These are phyloP conservation scores for Eleusine coracana DNA, from an alignment of 176 grass and related monocot genomes.

Conservation along the genomic window DNA sequence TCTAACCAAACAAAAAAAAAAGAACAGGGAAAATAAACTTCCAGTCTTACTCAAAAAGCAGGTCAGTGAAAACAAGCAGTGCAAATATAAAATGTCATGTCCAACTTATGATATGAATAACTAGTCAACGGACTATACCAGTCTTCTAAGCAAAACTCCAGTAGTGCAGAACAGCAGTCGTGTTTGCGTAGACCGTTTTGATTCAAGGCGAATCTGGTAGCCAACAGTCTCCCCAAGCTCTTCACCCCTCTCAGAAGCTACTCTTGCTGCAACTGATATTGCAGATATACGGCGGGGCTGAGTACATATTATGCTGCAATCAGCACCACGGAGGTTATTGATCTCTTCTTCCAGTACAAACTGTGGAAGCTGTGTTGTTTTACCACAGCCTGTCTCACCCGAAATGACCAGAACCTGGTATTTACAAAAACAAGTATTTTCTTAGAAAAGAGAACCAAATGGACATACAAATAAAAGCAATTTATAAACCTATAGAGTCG, in stretches of 20 bases:
- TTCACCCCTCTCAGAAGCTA: conserved; percentile 90
- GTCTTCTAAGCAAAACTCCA: conserved; percentile 86
- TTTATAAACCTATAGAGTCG: conserved; percentile 5
- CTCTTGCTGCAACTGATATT: conserved; percentile 84
- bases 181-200: conserved; percentile 79
- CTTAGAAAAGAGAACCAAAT: not conserved
- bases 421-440: conserved; percentile 10
- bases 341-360: conserved; percentile 97
- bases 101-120: conserved; percentile 23
- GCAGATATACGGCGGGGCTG: conserved; percentile 96
- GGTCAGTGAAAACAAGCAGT: conserved; percentile 32
- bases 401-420: conserved; percentile 94
- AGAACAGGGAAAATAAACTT: conserved; percentile 2
- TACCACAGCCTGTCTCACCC: conserved; percentile 95
- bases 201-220: conserved; percentile 93
- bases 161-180: conserved; percentile 93
- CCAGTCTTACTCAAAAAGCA: not conserved
- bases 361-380: conserved; percentile 95
- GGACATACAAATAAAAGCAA: not conserved
- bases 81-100: not conserved
- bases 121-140: conserved; percentile 56
- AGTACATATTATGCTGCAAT: conserved; percentile 96
- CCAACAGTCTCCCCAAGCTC: conserved; percentile 88
- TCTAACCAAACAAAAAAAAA: conserved; percentile 21
- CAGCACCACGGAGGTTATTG: conserved; percentile 67